Conservation (phyloP, 176 grass and related monocot species). For the Coix lacrymajobi region DNA sequence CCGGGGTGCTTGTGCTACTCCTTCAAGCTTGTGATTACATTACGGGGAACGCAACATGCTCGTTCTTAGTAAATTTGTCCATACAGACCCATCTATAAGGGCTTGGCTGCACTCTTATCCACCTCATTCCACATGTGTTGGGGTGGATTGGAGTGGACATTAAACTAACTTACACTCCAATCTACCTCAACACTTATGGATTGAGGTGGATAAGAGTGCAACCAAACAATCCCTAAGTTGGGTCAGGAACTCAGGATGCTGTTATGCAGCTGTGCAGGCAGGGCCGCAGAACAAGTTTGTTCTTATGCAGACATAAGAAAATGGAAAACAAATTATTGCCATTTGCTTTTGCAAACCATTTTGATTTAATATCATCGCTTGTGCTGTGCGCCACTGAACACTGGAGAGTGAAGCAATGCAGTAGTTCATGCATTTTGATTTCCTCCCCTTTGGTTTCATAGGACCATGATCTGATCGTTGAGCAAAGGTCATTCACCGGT, state of each 20-base stretch:
- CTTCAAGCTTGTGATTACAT: background rate
- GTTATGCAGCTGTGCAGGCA: background rate
- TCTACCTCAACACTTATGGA: no score
- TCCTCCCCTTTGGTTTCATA: background rate
- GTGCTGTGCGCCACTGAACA: background rate
- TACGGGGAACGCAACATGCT: background rate
- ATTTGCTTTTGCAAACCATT: background rate
- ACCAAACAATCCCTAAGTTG: no score
- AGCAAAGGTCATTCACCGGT: constrained; percentile 49
- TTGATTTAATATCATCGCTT: background rate
- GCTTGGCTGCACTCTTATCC: no score
- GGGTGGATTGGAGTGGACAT: no score
- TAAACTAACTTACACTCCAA: no score
- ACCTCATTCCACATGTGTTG: no score
- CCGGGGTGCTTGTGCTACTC: background rate
- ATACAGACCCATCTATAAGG: background rate
- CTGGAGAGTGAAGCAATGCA: background rate
- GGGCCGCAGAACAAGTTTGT: background rate
- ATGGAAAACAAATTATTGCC: background rate
- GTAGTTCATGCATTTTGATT: background rate
- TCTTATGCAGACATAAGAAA: background rate
- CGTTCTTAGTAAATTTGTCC: background rate
- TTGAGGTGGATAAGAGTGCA: no score
- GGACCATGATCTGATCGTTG: constrained; percentile 73
- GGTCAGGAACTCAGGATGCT: background rate